A percentile compares a stretch with the other conserved stretches of the same genome.
Evolutionary conservation across 2,329 filamentous ascomycete genomes (phyloP).

Genomic region (Fusarium bactridioides): DNA sequence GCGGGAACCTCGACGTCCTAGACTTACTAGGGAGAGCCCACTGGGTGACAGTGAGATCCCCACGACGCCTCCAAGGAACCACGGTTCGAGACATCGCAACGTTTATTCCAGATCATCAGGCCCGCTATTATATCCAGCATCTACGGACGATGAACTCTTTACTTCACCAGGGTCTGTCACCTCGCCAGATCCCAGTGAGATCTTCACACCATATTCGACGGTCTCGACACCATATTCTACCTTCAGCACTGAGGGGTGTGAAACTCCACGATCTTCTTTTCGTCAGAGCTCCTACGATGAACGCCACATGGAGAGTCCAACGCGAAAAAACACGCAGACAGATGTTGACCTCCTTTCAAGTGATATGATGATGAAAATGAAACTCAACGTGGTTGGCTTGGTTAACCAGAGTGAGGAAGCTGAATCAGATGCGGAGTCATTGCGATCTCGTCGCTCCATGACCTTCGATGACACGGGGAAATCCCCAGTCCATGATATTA

Average conservation of each 20-base stretch:
- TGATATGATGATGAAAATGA: background rate
- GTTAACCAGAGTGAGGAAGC: too few relatives aligned
- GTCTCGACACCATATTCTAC: constrained; percentile 8
- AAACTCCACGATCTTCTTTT: background rate
- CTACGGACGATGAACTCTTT: background rate
- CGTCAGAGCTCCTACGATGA: background rate
- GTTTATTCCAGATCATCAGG: too few relatives aligned
- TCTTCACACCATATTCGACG: constrained; percentile 7
- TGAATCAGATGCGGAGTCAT: background rate
- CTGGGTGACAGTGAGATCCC: background rate
- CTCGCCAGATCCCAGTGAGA: constrained; percentile 7
- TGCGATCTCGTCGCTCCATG: background rate
- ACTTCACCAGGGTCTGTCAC: constrained; percentile 2
- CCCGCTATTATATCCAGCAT: background rate
- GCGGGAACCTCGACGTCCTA: background rate
- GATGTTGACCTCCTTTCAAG: background rate
- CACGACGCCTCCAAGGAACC: constrained; percentile 4
- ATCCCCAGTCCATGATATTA: background rate
- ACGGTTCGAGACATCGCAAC: background rate
- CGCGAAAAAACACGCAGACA: background rate
- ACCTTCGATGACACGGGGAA: background rate
- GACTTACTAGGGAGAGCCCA: background rate
- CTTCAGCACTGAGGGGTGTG: background rate
- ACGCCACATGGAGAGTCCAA: background rate
- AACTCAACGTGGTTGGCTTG: background rate